phyloP scores from a whole-genome alignment of 495 filamentous ascomycete genomes.

The Xylaria acuta region DNA sequence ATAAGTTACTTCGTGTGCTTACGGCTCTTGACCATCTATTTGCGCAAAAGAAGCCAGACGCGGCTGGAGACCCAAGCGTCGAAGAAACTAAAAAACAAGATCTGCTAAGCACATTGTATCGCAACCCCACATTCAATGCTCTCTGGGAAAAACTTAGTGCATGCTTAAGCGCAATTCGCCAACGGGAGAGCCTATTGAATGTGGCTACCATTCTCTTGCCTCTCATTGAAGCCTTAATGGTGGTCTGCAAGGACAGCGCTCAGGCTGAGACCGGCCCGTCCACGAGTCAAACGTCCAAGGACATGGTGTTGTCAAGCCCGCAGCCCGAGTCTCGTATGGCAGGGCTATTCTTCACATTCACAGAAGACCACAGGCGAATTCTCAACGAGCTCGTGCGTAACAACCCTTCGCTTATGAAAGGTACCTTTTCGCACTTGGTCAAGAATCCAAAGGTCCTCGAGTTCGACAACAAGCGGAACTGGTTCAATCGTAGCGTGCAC shows the following conservation, averaged over 20 bases:
- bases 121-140: slow-evolving; percentile 84
- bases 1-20: slow-evolving; percentile 90
- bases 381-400: slow-evolving; percentile 97
- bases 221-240: slow-evolving; percentile 95
- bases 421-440: slow-evolving; percentile 91
- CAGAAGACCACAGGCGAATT: slow-evolving; percentile 96
- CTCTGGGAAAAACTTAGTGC: slow-evolving; percentile 95
- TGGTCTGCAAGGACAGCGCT: slow-evolving; percentile 95
- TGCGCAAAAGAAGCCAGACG: slow-evolving; percentile 63
- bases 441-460: slow-evolving; percentile 99
- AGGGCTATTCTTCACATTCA: slow-evolving; percentile 96
- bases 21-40: slow-evolving; percentile 97
- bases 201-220: slow-evolving; percentile 94
- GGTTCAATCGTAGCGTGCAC: slow-evolving; percentile 94
- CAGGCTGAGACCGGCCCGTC: slow-evolving; percentile 67
- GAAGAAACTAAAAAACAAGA: slow-evolving; percentile 71
- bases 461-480: slow-evolving; percentile 99
- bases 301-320: slow-evolving; percentile 77
- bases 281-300: slow-evolving; percentile 62
- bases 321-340: slow-evolving; percentile 83
- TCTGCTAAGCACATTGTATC: slow-evolving; percentile 84
- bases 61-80: slow-evolving; percentile 61
- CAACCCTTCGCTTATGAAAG: slow-evolving; percentile 97
- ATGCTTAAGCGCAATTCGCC: slow-evolving; percentile 84
- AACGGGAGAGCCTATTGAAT: slow-evolving; percentile 93